These are phyloP conservation scores for Sugiyamaella boreocaroliniensis DNA, from an alignment of 805 yeast species.

Conservation along the genomic window DNA sequence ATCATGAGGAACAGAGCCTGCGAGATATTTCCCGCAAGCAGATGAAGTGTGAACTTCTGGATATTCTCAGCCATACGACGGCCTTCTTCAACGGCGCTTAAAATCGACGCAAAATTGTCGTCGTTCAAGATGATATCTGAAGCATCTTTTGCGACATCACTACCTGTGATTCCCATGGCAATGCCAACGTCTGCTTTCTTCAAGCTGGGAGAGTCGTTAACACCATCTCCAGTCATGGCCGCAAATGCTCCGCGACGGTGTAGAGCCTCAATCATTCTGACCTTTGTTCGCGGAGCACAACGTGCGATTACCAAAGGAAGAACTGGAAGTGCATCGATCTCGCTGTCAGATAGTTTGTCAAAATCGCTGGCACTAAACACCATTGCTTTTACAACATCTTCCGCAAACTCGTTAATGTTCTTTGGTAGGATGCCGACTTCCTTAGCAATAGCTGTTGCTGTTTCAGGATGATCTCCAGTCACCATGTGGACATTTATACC, in stretches of 20 bases:
- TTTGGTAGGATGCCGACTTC: conserved; percentile 72
- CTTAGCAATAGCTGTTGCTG: conserved; percentile 73
- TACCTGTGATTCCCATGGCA: conserved; percentile 77
- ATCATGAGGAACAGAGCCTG: conserved; percentile 62
- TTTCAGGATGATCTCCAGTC: conserved; percentile 75
- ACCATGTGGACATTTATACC: conserved; percentile 78
- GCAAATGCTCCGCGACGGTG: conserved; percentile 56
- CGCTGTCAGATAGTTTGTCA: conserved; percentile 53
- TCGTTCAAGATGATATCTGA: conserved; percentile 70
- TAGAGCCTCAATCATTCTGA: conserved; percentile 70
- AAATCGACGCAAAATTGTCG: conserved; percentile 72
- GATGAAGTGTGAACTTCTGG: conserved; percentile 69
- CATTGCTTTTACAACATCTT: conserved; percentile 51
- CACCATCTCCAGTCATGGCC: conserved; percentile 85
- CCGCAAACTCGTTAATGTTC: conserved; percentile 49
- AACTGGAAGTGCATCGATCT: conserved; percentile 56
- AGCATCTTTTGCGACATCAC: conserved; percentile 82
- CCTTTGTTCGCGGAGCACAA: conserved; percentile 79
- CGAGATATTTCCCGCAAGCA: conserved; percentile 66
- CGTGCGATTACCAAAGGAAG: conserved; percentile 74
- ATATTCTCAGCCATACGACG: conserved; percentile 73
- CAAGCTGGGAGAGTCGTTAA: conserved; percentile 72
- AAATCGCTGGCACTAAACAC: conserved; percentile 71
- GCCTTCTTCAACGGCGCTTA: conserved; percentile 75
- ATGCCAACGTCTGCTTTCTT: conserved; percentile 76